Evolutionary conservation across 495 filamentous ascomycete genomes (phyloP), one percentile per base, ranked within the genome.

Genomic region (Platismatia glauca): DNA sequence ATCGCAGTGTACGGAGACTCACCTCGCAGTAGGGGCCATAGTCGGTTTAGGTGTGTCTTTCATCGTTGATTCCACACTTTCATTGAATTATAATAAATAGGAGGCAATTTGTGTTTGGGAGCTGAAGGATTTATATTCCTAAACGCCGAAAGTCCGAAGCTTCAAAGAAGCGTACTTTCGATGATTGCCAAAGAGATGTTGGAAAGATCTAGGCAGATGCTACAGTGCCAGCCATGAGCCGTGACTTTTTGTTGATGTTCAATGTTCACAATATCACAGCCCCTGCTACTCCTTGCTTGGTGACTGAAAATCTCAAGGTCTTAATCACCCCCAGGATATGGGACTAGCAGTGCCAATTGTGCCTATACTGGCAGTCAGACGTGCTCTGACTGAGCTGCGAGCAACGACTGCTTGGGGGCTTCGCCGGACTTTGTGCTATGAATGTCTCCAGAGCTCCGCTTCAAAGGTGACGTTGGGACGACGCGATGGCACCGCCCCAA

Each of bases 331-430:
- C 15, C 27, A 31, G 27, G 24, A 15, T 15, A 53, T 53, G 50
- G 29, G 50, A 33, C 29, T 9, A 33, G 50, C 50, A 53, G 50
- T 53, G 16, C 52, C 50, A 31, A 18, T 22, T 44, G 50, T 56
- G 52, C 52, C 27, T 29, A 35, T 62, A 15, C n/a, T 43, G 29
- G 60, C 29, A 12, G 12, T 56, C 34, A 38, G 38, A 62, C 50
- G 56, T 35, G 37, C 50, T 34, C 52, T 62, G 3, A 16, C 22
- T 15, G 50, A 61, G 35, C 50, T 56, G 29, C 60, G 52, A 24
- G 27, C 20, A 16, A n/a, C 60, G 27, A 55, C 35, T 43, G 29
- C 18, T 22, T 44, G 27, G 41, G 37, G 22, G 5, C 20, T 27
- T 31, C 27, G 16, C 29, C 29, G 50, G 50, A 56, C 20, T 5